Conservation (phyloP, 139 green algal genomes). For the Desmodesmus armatus region DNA sequence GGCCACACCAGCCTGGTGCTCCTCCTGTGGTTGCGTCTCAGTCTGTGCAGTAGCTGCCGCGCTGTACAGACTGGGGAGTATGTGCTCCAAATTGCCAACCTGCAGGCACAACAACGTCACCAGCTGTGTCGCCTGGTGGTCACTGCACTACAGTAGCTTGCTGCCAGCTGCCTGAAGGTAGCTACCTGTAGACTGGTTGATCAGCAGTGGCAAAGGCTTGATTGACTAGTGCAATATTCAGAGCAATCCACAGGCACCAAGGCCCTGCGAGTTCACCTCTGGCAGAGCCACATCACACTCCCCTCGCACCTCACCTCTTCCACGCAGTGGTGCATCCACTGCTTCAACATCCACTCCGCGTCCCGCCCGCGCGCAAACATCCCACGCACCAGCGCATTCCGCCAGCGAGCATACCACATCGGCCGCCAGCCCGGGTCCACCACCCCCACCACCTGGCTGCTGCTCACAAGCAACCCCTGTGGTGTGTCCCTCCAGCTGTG, state of each 20-base stretch:
- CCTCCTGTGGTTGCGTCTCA: too few species aligned
- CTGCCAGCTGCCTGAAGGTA: background rate
- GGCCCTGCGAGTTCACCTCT: background rate
- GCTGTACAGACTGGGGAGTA: background rate
- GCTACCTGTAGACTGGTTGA: background rate
- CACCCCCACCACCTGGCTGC: constrained; percentile 15
- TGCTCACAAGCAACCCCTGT: background rate
- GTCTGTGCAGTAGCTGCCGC: too few species aligned
- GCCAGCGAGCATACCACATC: background rate
- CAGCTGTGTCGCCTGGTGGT: background rate
- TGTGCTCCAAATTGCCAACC: constrained; percentile 18
- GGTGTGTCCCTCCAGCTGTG: constrained; percentile 10
- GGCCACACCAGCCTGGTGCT: too few species aligned
- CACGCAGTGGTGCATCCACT: constrained; percentile 17
- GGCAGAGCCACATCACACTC: background rate
- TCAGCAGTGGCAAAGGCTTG: background rate
- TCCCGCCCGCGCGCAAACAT: background rate
- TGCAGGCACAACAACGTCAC: background rate
- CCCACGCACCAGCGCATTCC: constrained; percentile 5
- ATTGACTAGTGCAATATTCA: background rate
- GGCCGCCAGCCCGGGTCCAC: constrained; percentile 13
- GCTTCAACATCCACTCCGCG: background rate
- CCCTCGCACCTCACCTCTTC: constrained; percentile 1
- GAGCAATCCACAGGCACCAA: background rate
- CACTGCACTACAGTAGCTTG: background rate